Evolutionary conservation across 805 yeast species (phyloP).

Genomic region (Candida hispaniensis): DNA sequence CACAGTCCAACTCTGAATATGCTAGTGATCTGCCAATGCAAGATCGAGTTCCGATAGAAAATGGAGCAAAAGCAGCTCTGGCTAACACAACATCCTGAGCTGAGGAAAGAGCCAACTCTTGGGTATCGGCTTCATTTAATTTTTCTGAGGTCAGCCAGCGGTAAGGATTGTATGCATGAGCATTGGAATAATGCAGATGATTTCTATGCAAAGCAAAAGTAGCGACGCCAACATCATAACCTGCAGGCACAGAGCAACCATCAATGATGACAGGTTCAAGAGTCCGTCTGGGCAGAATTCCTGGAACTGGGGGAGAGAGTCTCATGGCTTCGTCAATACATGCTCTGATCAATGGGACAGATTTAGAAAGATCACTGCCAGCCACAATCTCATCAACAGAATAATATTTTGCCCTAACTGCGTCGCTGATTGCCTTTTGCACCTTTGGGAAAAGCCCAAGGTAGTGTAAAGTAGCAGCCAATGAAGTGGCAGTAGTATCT

Average conservation of each 20-base stretch:
- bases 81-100: constrained; percentile 11
- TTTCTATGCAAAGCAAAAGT: constrained; percentile 16
- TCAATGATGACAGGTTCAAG: constrained; percentile 15
- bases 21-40: constrained; percentile 19
- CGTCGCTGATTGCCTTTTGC: constrained; percentile 13
- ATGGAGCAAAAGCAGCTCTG: constrained; percentile 18
- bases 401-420: constrained; percentile 11
- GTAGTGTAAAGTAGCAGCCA: constrained; percentile 17
- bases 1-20: constrained; percentile 18
- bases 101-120: constrained; percentile 3
- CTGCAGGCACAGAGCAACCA: constrained; percentile 17
- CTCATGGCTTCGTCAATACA: constrained; percentile 20
- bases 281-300: constrained; percentile 18
- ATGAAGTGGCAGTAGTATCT: constrained; percentile 19
- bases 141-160: constrained; percentile 17
- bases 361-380: constrained; percentile 10
- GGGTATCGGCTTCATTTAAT: constrained; percentile 6
- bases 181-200: constrained; percentile 15
- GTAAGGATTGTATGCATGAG: constrained; percentile 17
- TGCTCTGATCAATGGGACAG: constrained; percentile 18
- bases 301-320: constrained; percentile 20
- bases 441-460: constrained; percentile 16
- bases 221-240: constrained; percentile 18
- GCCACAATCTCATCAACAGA: constrained; percentile 18
- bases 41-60: constrained; percentile 19